These are phyloP conservation scores for Kodamaea kakaduensis DNA, from an alignment of 805 yeast species.

Conservation along the genomic window DNA sequence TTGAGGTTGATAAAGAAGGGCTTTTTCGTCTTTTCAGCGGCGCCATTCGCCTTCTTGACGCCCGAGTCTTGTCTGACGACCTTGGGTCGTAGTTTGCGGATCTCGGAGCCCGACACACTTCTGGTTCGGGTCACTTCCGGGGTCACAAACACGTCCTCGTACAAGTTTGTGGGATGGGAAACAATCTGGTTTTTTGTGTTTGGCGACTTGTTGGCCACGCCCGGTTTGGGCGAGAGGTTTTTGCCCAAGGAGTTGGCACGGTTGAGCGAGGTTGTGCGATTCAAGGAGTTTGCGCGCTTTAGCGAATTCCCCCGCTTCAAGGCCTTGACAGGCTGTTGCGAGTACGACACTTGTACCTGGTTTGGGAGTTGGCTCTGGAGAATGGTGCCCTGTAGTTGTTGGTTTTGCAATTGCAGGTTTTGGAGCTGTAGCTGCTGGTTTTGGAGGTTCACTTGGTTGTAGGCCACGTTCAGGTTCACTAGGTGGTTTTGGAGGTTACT, in stretches of 20 bases:
- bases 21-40: slow-evolving; percentile 4
- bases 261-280: slow-evolving; percentile 3
- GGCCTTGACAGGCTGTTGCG: background rate
- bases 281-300: no score
- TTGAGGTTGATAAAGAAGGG: slow-evolving; percentile 13
- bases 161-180: slow-evolving; percentile 6
- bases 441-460: background rate
- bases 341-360: background rate
- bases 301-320: no score
- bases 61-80: slow-evolving; percentile 16
- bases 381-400: no score
- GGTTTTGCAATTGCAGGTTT: background rate
- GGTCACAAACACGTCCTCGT: slow-evolving; percentile 4
- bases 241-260: slow-evolving; percentile 1
- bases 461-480: no score
- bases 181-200: no score
- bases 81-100: slow-evolving; percentile 9
- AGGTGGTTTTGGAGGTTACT: background rate
- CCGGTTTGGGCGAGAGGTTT: slow-evolving; percentile 2
- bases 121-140: slow-evolving; percentile 2
- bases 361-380: background rate
- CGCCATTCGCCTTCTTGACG: slow-evolving; percentile 2
- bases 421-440: background rate
- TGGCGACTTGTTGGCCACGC: background rate
- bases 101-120: background rate